Conservation (phyloP, 2,329 filamentous ascomycete species). For the Berkeleyomyces basicola region DNA sequence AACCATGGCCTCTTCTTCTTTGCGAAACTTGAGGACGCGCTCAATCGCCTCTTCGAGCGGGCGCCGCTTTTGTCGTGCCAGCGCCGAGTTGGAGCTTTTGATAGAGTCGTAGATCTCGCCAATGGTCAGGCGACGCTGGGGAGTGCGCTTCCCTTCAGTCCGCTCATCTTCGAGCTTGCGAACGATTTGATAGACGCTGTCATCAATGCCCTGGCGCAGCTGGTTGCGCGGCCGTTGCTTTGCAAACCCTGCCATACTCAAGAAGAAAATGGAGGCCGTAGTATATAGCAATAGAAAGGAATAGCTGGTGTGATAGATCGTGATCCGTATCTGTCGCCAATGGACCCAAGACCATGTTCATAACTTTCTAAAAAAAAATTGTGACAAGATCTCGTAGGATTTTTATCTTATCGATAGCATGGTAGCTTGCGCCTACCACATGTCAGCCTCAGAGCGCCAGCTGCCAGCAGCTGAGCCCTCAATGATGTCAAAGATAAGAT, state of each 20-base stretch:
- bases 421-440: background rate
- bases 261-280: background rate
- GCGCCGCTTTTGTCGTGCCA: slow-evolving; percentile 68
- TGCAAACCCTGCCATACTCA: slow-evolving; percentile 18
- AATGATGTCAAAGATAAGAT: background rate
- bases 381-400: background rate
- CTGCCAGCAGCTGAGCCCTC: background rate
- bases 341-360: background rate
- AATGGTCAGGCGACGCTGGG: slow-evolving; percentile 31
- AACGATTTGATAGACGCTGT: slow-evolving; percentile 64
- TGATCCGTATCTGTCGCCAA: background rate
- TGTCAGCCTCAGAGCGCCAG: background rate
- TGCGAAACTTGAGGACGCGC: slow-evolving; percentile 57
- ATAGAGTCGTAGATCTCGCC: slow-evolving; percentile 60
- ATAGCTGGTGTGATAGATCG: background rate
- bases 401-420: slow-evolving; percentile 6
- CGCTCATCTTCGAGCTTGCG: slow-evolving; percentile 58
- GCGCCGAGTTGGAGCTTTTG: slow-evolving; percentile 68
- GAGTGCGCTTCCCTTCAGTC: slow-evolving; percentile 22
- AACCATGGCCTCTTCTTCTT: slow-evolving; percentile 40
- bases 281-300: background rate
- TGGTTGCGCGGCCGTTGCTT: slow-evolving; percentile 6
- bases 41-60: slow-evolving; percentile 75
- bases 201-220: slow-evolving; percentile 41
- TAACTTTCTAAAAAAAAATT: slow-evolving; percentile 1